phyloP scores from a whole-genome alignment of 2,329 filamentous ascomycete species.

The Talaromyces sp. region DNA sequence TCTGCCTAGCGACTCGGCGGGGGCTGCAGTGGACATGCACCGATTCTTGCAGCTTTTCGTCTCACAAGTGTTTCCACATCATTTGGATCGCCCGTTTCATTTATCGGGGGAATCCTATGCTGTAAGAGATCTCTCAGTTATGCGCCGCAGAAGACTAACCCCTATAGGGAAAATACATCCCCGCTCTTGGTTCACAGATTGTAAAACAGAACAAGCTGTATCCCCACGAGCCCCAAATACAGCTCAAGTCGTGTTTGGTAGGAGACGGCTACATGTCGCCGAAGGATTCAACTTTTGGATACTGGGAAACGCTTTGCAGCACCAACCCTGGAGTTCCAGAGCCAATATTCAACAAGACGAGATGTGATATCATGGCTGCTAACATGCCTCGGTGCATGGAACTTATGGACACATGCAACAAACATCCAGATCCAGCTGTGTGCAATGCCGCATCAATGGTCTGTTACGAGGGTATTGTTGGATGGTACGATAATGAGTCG shows the following conservation, averaged over 20 bases:
- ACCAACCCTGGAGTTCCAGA: slow-evolving; percentile 36
- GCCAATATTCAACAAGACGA: slow-evolving; percentile 38
- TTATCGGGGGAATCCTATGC: slow-evolving; percentile 45
- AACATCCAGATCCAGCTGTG: slow-evolving; percentile 36
- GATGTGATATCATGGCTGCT: slow-evolving; percentile 41
- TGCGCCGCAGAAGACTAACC: no score
- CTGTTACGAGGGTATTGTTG: slow-evolving; percentile 35
- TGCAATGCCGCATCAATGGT: slow-evolving; percentile 32
- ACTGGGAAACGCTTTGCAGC: slow-evolving; percentile 42
- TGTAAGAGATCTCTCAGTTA: no score
- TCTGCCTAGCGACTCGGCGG: slow-evolving; percentile 51
- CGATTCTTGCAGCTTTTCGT: slow-evolving; percentile 45
- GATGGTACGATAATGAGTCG: slow-evolving; percentile 38
- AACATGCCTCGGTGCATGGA: slow-evolving; percentile 40
- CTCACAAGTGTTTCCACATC: slow-evolving; percentile 38
- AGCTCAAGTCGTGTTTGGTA: slow-evolving; percentile 39
- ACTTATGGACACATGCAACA: slow-evolving; percentile 33
- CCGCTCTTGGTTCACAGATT: slow-evolving; percentile 38
- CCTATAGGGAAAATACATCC: slow-evolving; percentile 40
- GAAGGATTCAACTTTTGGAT: slow-evolving; percentile 34
- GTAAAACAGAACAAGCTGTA: slow-evolving; percentile 38
- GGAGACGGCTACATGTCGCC: slow-evolving; percentile 39
- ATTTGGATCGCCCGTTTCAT: slow-evolving; percentile 36
- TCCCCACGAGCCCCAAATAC: slow-evolving; percentile 34
- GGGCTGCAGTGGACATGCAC: slow-evolving; percentile 43